Evolutionary conservation across 352 stramenopile genomes (phyloP), one percentile per base, ranked within the genome.

Genomic region (Globisporangium radiosum): DNA sequence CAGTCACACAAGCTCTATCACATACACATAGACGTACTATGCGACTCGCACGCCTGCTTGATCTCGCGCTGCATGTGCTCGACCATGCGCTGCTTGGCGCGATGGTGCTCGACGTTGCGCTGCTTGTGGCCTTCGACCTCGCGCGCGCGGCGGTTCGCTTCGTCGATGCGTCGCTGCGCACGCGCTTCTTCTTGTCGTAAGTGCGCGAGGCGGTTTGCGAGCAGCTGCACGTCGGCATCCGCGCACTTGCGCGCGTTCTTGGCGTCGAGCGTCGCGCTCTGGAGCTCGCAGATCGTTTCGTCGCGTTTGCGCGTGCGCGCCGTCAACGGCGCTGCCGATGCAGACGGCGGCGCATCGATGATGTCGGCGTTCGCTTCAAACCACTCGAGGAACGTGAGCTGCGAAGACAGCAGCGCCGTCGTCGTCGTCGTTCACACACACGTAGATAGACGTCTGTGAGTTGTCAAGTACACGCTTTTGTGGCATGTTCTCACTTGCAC

Each of bases 301-400:
- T 81, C 66, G 15, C 73, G 48, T n/a, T 44, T 52, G 45, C 48
- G 50, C 10, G 43, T 63, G 45, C 56, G 50, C 2, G 61, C 49
- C 15, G 52, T 52, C 17, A 49, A 49, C 4, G 33, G 5, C 14
- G 11, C 13, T 4, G 52, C 14, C 33, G 39, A 17, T 1, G 52
- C 17, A 7, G 44, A 55, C 40, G 38, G 54, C 11, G 49, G 61
- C 4, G 49, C 6, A 9, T 85, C 80, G 19, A 90, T 81, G 8
- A 82, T 69, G 56, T 90, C 80, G 3, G 76, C 77, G 19, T 87
- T 75, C 57, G 74, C 66, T 65, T 87, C 75, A 52, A 90, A 90
- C 80, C 80, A 90, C 54, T 90, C 77, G 44, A 90, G 72, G 40
- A 90, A 90, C 17, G 68, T 65, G 49, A 86, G 47, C 67, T 84